These are phyloP conservation scores for Cytospora paraplurivora DNA, from an alignment of 2,329 filamentous ascomycete species.

Conservation along the genomic window DNA sequence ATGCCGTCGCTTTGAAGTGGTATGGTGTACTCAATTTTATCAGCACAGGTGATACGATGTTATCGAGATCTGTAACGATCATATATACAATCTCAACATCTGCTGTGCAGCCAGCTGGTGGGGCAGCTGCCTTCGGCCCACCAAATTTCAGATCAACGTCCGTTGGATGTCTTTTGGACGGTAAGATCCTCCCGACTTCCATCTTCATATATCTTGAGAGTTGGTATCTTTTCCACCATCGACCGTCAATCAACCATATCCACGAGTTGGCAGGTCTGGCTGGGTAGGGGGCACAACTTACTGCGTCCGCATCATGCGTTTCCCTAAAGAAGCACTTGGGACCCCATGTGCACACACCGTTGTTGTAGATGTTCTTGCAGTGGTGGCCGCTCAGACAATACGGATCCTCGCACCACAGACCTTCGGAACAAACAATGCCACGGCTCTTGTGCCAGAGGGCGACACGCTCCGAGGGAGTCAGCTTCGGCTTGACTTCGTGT, in stretches of 20 bases:
- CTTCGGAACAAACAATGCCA: slow-evolving; percentile 19
- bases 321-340: slow-evolving; percentile 27
- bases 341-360: slow-evolving; percentile 15
- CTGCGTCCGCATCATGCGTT: slow-evolving; percentile 18
- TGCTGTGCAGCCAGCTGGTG: not conserved
- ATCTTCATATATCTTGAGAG: slow-evolving; percentile 17
- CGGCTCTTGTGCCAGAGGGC: slow-evolving; percentile 29
- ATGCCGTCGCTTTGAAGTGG: not conserved
- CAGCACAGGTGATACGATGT: not conserved
- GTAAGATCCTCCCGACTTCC: slow-evolving; percentile 18
- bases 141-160: not conserved
- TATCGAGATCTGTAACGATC: not conserved
- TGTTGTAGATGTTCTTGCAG: slow-evolving; percentile 28
- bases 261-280: not conserved
- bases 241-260: not conserved
- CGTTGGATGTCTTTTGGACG: not conserved
- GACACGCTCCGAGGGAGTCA: slow-evolving; percentile 21
- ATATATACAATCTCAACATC: not conserved
- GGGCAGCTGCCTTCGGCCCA: not conserved
- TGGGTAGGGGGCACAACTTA: not conserved
- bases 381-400: slow-evolving; percentile 27
- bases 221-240: not conserved
- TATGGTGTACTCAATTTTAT: not conserved
- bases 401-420: slow-evolving; percentile 20
- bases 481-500: slow-evolving; percentile 14